A percentile compares a stretch with the other conserved stretches of the same genome.
These are phyloP conservation scores for Annona squamosa DNA, from an alignment of 164 flowering plant species.

Conservation along the genomic window DNA sequence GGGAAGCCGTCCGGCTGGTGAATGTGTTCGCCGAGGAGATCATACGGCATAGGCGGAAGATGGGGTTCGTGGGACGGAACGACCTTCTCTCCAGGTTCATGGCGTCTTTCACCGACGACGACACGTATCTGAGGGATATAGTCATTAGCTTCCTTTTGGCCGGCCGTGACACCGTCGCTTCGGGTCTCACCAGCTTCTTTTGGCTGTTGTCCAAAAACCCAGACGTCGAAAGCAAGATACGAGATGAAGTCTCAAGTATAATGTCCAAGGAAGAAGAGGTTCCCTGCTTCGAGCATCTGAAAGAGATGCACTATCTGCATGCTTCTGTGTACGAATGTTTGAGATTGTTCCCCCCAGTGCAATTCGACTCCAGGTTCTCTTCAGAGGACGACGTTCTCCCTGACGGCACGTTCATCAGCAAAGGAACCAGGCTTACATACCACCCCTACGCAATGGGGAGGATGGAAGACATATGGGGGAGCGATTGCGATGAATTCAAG, in stretches of 20 bases:
- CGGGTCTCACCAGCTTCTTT: slow-evolving; percentile 57
- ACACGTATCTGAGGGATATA: slow-evolving; percentile 47
- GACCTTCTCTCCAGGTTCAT: slow-evolving; percentile 69
- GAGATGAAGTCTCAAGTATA: slow-evolving; percentile 11
- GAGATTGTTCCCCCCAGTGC: slow-evolving; percentile 67
- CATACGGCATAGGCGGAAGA: slow-evolving; percentile 29
- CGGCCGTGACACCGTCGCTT: slow-evolving; percentile 67
- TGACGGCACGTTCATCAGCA: slow-evolving; percentile 46
- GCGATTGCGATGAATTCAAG: slow-evolving; percentile 51
- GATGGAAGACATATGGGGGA: slow-evolving; percentile 65
- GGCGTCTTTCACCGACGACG: slow-evolving; percentile 35
- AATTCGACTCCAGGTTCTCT: slow-evolving; percentile 55
- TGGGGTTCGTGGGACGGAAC: slow-evolving; percentile 10
- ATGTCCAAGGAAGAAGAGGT: slow-evolving; percentile 15
- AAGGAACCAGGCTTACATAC: slow-evolving; percentile 61
- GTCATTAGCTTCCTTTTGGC: slow-evolving; percentile 62
- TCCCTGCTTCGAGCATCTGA: slow-evolving; percentile 28
- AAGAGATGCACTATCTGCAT: slow-evolving; percentile 51
- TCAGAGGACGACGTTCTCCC: slow-evolving; percentile 53
- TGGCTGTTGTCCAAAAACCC: slow-evolving; percentile 43
- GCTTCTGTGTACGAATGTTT: slow-evolving; percentile 52
- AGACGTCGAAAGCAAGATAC: slow-evolving; percentile 15
- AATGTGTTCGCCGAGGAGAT: slow-evolving; percentile 37
- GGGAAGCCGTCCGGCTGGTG: slow-evolving; percentile 29
- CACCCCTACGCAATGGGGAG: slow-evolving; percentile 83